These are phyloP conservation scores for Inosperma sp. DNA, from an alignment of 768 basidiomycete genomes.

Conservation along the genomic window DNA sequence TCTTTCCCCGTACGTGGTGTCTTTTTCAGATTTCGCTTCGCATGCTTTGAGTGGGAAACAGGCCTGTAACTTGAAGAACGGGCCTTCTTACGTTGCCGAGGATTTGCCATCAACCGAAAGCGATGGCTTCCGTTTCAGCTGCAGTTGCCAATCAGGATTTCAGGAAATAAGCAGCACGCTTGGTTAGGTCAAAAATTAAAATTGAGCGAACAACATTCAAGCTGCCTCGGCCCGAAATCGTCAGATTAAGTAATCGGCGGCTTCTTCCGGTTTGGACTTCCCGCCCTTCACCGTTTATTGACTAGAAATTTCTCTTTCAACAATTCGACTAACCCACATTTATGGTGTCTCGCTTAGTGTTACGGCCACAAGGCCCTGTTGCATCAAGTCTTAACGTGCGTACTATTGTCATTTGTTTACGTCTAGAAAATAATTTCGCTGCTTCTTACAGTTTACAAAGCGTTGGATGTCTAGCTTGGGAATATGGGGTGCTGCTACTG, in stretches of 20 bases:
- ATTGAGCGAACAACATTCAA: too few relatives aligned
- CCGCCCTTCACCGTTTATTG: conserved; percentile 32
- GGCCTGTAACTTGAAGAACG: conserved; percentile 72
- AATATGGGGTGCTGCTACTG: conserved; percentile 69
- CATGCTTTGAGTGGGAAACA: conserved; percentile 68
- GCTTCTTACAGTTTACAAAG: conserved; percentile 45
- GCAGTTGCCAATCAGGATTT: too few relatives aligned
- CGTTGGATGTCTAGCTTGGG: conserved; percentile 59
- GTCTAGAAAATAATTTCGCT: too few relatives aligned
- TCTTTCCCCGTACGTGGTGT: conserved; percentile 53
- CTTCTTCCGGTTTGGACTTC: conserved; percentile 28
- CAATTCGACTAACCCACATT: conserved; percentile 2
- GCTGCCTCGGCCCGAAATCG: too few relatives aligned
- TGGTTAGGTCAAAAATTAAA: too few relatives aligned
- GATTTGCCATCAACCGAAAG: conserved; percentile 98
- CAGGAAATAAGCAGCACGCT: too few relatives aligned
- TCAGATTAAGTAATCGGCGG: conserved; percentile 23
- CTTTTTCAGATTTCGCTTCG: conserved; percentile 75
- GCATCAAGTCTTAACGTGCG: conserved; percentile 37
- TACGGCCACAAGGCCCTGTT: conserved; percentile 37
- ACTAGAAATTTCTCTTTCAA: too few relatives aligned
- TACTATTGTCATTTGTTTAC: too few relatives aligned
- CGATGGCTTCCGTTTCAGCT: too few relatives aligned
- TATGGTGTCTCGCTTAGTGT: conserved; percentile 41
- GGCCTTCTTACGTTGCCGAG: conserved; percentile 84